These are phyloP conservation scores for Phialophora tarda DNA, from an alignment of 2,329 filamentous ascomycete species.

Conservation along the genomic window DNA sequence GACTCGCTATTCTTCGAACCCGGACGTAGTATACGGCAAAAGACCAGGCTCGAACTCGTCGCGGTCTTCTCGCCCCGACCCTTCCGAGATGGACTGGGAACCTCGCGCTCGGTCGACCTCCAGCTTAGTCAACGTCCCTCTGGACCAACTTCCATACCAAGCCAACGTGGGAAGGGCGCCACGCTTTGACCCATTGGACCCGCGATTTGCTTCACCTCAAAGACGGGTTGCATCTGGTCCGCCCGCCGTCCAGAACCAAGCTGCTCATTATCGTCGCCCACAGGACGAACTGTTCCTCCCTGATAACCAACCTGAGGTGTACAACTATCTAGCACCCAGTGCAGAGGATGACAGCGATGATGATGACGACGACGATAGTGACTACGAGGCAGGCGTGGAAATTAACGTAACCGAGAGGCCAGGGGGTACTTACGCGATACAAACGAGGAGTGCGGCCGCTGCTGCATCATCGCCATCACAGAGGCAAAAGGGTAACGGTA, in stretches of 20 bases:
- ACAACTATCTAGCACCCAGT: constrained; percentile 32
- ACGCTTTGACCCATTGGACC: constrained; percentile 43
- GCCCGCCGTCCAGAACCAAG: constrained; percentile 31
- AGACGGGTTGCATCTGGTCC: constrained; percentile 54
- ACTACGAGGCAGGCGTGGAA: constrained; percentile 28
- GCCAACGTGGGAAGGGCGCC: constrained; percentile 43
- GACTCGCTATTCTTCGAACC: constrained; percentile 43
- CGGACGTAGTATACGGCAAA: constrained; percentile 45
- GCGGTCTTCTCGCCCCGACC: constrained; percentile 49
- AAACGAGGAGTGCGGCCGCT: constrained; percentile 37
- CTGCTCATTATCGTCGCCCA: constrained; percentile 30
- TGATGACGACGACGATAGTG: constrained; percentile 30
- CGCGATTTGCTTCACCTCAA: constrained; percentile 40
- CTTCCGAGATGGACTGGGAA: constrained; percentile 57
- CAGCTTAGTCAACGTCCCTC: constrained; percentile 42
- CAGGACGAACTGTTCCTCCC: constrained; percentile 38
- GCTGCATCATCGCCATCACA: constrained; percentile 12
- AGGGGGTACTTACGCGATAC: constrained; percentile 33
- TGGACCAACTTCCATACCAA: constrained; percentile 43
- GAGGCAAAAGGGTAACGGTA: constrained; percentile 14
- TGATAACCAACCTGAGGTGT: constrained; percentile 33
- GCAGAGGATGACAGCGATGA: constrained; percentile 34
- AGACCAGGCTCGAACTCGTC: constrained; percentile 45
- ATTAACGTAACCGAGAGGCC: constrained; percentile 34
- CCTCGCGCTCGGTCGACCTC: constrained; percentile 50